These are phyloP conservation scores for Cryptococcus floricola DNA, from an alignment of 1,284 basidiomycete species.

Conservation along the genomic window DNA sequence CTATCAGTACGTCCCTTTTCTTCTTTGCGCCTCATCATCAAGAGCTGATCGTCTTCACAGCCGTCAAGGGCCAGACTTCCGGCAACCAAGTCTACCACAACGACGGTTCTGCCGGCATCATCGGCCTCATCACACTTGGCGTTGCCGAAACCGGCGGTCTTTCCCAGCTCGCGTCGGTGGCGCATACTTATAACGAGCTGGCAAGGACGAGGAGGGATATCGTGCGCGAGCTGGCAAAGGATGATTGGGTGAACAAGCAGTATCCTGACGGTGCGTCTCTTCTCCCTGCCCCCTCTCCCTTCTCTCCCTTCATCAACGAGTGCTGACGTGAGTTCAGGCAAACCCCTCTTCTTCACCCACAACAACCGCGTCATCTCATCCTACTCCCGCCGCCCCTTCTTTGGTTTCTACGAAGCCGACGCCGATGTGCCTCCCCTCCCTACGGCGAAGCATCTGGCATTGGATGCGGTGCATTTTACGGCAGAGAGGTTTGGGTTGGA, in stretches of 20 bases:
- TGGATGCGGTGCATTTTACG: conserved; percentile 31
- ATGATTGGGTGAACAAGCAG: conserved; percentile 21
- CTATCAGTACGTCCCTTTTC: conserved; percentile 14
- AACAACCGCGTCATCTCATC: conserved; percentile 15
- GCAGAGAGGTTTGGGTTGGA: conserved; percentile 26
- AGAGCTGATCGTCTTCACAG: conserved; percentile 1
- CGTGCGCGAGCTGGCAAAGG: conserved; percentile 20
- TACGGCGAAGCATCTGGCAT: conserved; percentile 23
- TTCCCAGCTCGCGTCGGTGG: conserved; percentile 25
- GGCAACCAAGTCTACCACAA: conserved; percentile 33
- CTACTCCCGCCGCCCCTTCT: conserved; percentile 28
- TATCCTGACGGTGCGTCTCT: conserved; percentile 13
- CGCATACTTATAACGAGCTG: conserved; percentile 25
- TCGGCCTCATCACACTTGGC: conserved; percentile 24
- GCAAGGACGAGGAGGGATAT: conserved; percentile 20
- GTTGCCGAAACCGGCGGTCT: conserved; percentile 26
- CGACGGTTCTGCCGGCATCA: conserved; percentile 21
- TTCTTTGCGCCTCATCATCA: too few relatives aligned
- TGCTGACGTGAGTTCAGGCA: conserved; percentile 1
- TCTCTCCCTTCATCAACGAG: neutral
- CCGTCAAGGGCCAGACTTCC: conserved; percentile 26
- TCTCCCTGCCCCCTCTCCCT: neutral
- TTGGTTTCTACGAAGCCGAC: conserved; percentile 28
- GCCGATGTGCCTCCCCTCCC: conserved; percentile 20
- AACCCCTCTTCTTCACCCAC: conserved; percentile 14